Evolutionary conservation across 164 flowering plant species (phyloP).

Genomic region (Saururus chinensis): DNA sequence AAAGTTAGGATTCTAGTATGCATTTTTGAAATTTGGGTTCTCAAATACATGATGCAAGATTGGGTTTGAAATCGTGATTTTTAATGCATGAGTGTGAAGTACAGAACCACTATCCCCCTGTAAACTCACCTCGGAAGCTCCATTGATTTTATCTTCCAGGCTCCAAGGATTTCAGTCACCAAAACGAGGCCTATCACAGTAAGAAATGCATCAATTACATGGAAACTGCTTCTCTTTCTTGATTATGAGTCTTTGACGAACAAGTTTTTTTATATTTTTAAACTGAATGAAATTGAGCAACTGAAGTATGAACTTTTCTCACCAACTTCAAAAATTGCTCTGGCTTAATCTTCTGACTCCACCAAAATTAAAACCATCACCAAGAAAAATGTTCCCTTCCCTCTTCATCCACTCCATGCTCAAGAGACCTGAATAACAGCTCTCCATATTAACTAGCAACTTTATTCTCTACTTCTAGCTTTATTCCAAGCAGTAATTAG

Average conservation of each 20-base stretch:
- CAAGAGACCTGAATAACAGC: constrained; percentile 57
- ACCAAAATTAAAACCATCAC: constrained; percentile 94
- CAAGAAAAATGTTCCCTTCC: constrained; percentile 63
- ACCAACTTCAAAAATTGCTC: constrained; percentile 64
- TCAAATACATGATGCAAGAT: no score
- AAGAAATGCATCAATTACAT: constrained; percentile 93
- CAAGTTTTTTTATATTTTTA: constrained; percentile 58
- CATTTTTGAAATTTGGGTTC: no score
- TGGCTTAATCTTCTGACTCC: constrained; percentile 87
- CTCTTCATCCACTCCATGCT: constrained; percentile 70
- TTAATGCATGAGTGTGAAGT: no score
- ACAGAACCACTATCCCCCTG: no score
- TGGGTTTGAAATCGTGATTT: no score
- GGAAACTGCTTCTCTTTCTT: constrained; percentile 86
- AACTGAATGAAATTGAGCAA: constrained; percentile 87
- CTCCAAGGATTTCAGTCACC: no score
- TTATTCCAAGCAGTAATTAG: constrained; percentile 66
- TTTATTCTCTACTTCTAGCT: constrained; percentile 87
- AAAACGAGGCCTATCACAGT: constrained; percentile 66
- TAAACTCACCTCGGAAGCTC: constrained; percentile 58
- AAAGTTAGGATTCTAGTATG: no score
- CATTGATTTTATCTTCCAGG: constrained; percentile 44
- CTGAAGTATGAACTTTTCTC: constrained; percentile 66
- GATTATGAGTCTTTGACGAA: constrained; percentile 74
- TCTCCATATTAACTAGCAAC: constrained; percentile 68